Evolutionary conservation across 306 rosid species (phyloP).

Genomic region (Dryas octopetala): DNA sequence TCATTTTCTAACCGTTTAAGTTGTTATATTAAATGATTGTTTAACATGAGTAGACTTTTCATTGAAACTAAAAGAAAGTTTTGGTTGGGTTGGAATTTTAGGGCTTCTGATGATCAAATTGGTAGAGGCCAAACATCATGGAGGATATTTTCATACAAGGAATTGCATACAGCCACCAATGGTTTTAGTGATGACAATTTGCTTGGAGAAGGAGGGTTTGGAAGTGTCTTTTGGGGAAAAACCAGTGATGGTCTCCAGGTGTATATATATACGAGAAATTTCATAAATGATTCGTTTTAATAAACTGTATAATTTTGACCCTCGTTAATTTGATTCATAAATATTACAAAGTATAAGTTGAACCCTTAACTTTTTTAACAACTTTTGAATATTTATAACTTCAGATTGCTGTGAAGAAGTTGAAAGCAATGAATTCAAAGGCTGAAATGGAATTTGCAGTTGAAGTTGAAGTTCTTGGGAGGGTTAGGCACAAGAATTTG

Average conservation of each 20-base stretch:
- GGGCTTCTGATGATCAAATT: constrained; percentile 3
- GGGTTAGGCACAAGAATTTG: constrained; percentile 86
- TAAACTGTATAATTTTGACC: too few relatives aligned
- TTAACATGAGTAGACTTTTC: background rate
- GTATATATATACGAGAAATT: background rate
- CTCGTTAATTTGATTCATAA: too few relatives aligned
- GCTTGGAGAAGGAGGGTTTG: constrained; percentile 94
- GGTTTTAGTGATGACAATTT: constrained; percentile 74
- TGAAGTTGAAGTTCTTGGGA: constrained; percentile 91
- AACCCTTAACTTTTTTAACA: background rate
- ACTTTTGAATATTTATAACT: background rate
- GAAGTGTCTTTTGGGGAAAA: constrained; percentile 85
- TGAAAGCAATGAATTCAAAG: constrained; percentile 82
- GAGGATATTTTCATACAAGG: constrained; percentile 86
- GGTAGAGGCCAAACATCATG: constrained; percentile 51
- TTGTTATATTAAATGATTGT: background rate
- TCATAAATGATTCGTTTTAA: too few relatives aligned
- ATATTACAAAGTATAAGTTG: too few relatives aligned
- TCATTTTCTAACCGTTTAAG: background rate
- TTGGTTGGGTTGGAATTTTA: background rate
- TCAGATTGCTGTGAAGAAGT: constrained; percentile 90
- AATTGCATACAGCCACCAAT: constrained; percentile 73
- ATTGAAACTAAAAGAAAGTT: too few relatives aligned
- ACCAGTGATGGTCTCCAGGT: constrained; percentile 77
- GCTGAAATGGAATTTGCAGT: constrained; percentile 97